Evolutionary conservation across 208 protist species (phyloP), one percentile per base, ranked within the genome.

Genomic region (Phytomonas serpens): DNA sequence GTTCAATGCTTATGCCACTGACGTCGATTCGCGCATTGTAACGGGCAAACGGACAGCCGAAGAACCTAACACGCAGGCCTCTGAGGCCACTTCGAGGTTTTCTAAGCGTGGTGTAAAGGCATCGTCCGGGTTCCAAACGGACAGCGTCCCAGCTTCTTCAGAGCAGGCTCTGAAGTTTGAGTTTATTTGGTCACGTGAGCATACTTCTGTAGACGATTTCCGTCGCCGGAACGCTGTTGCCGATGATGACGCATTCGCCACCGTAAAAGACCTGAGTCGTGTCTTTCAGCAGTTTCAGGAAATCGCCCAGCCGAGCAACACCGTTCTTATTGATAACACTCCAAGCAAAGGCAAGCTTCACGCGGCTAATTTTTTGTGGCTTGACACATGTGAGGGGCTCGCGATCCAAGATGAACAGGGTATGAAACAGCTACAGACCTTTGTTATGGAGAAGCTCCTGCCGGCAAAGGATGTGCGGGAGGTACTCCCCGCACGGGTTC

Each of bases 101-200:
- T 42, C 33, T 10, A 34, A 37, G 16, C 23, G 67, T n/a, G 14
- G 61, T 32, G 51, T 38, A 11, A 13, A 30, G 37, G 29, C 52
- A 3, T 62, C 69, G 0, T 51, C 70, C 0, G 32, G 37, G 37
- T 40, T 40, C 11, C 37, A 40, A 40, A 40, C 37, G 11, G 37
- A 40, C 37, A 11, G 37, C 11, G 37, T 40, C 4, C 4, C 11
- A 11, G 37, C 37, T 4, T 40, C 37, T 40, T 40, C 11, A 52
- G 16, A 47, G 11, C 31, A 62, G 57, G 80, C 84, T 0, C 31
- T 88, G 23, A 74, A 68, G 64, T 92, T 96, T 74, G 77, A 86
- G 72, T 96, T 96, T 78, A 79, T 93, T 10, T 96, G 91, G 88
- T 81, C 87, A 0, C 84, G 91, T 33, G 88, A 96, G 80, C 91